Percentiles rank a stretch among this genome's conserved stretches.
phyloP scores from a whole-genome alignment of 2,329 filamentous ascomycete species.

The Alternaria gaisen region DNA sequence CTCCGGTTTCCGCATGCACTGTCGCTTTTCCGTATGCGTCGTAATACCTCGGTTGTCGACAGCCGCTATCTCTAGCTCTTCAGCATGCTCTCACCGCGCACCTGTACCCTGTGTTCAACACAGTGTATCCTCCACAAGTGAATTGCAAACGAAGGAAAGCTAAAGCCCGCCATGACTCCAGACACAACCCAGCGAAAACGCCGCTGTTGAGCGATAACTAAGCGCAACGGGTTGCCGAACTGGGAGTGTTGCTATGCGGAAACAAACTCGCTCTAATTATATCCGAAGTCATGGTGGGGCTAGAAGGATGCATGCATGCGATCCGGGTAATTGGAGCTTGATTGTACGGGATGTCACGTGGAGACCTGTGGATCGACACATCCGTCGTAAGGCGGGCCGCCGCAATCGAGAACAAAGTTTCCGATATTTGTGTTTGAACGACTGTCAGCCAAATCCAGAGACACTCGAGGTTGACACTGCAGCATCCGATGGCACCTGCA shows the following conservation, averaged over 20 bases:
- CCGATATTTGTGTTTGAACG: background rate
- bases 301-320: slow-evolving; percentile 1
- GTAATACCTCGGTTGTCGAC: slow-evolving; percentile 13
- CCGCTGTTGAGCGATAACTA: background rate
- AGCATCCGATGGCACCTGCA: slow-evolving; percentile 1
- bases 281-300: background rate
- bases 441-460: background rate
- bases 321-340: slow-evolving; percentile 2
- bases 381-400: background rate
- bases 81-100: slow-evolving; percentile 1
- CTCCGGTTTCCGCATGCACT: slow-evolving; percentile 8
- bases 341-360: background rate
- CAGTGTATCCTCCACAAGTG: background rate
- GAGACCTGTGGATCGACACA: background rate
- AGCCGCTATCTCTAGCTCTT: slow-evolving; percentile 9
- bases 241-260: background rate
- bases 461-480: background rate
- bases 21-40: slow-evolving; percentile 7
- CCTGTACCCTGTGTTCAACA: background rate
- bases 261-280: slow-evolving; percentile 1
- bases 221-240: background rate
- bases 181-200: background rate
- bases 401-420: background rate
- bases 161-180: background rate
- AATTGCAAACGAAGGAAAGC: background rate